Evolutionary conservation across 2,329 filamentous ascomycete species (phyloP), one percentile per base, ranked within the genome.

Genomic region (Waltergamsia citrina): DNA sequence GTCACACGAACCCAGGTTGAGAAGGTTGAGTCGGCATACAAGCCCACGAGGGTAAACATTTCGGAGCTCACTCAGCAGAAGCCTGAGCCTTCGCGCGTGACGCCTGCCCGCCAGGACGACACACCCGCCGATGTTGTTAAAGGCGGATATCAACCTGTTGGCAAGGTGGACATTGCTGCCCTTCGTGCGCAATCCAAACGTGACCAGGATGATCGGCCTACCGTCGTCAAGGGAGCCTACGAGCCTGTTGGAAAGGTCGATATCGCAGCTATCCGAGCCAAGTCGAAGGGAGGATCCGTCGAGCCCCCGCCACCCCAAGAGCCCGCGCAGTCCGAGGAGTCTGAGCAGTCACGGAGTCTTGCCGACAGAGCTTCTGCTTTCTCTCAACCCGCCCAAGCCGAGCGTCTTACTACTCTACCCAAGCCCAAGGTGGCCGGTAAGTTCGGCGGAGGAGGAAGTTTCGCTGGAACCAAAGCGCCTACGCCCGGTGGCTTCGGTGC

Each of bases 171-270:
- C 51, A 96, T 98, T 59, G 83, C 82, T 17, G 88, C 86, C 24
- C 82, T 98, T 45, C 78, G 92, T 42, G 79, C 69, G 54, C 85
- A 72, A 65, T 87, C 61, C 51, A 79, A 68, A 65, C 79, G 66
- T 48, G 67, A 55, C 57, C 71, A 71, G 29, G 86, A 95, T 50
- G 83, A 94, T 45, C 72, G 87, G 36, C 92, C 92, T 4, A 74
- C 81, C 2, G 74, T 78, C 5, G 85, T 96, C 15, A 96, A 94
- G 60, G 92, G 92, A 27, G 75, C 88, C 17, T 98, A 98, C 52
- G 84, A 96, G 57, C 92, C 92, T 3, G 69, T 96, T 15, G 92
- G 92, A 30, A 96, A 95, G 62, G 90, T 98, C 8, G 92, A 98
- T 47, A 96, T 98, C 57, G 85, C 85, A 28, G 88, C 90, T 16